Evolutionary conservation across 2,329 filamentous ascomycete genomes (phyloP).

Genomic region (Cyclaneusma minus): DNA sequence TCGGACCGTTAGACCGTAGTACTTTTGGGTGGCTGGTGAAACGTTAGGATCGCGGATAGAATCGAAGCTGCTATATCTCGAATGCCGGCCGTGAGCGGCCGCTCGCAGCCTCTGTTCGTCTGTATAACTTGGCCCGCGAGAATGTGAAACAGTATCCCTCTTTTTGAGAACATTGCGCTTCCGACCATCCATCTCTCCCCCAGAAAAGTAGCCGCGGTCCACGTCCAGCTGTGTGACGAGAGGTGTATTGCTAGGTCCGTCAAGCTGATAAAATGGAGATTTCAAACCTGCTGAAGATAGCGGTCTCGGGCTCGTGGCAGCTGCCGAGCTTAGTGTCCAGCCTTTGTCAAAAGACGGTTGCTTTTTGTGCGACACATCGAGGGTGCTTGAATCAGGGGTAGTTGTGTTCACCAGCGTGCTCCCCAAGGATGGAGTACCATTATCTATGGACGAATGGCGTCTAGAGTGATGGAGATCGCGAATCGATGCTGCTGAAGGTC

Average conservation of each 20-base stretch:
- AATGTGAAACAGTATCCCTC: conserved; percentile 43
- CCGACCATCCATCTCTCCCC: conserved; percentile 64
- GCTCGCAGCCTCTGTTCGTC: conserved; percentile 57
- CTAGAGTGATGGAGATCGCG: conserved; percentile 71
- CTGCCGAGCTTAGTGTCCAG: conserved; percentile 43
- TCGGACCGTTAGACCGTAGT: conserved; percentile 36
- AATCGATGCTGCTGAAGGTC: conserved; percentile 68
- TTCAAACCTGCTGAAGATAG: conserved; percentile 12
- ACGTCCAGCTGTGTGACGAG: conserved; percentile 32
- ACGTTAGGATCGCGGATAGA: conserved; percentile 47
- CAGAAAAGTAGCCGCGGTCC: conserved; percentile 88
- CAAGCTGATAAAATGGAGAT: conserved; percentile 16
- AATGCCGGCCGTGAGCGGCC: conserved; percentile 54
- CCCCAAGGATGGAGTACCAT: no score
- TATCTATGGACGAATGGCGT: conserved; percentile 77
- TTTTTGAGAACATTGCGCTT: conserved; percentile 71
- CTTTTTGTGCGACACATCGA: conserved; percentile 36
- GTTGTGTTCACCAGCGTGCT: no score
- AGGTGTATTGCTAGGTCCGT: conserved; percentile 18
- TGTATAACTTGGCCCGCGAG: conserved; percentile 59
- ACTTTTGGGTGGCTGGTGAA: conserved; percentile 54
- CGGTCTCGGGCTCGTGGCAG: conserved; percentile 8
- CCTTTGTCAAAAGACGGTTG: conserved; percentile 55
- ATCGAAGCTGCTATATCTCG: conserved; percentile 64
- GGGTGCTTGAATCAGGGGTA: conserved; percentile 9